Evolutionary conservation across 2,329 filamentous ascomycete genomes (phyloP), one percentile per base, ranked within the genome.

Genomic region (Coniella vitis): DNA sequence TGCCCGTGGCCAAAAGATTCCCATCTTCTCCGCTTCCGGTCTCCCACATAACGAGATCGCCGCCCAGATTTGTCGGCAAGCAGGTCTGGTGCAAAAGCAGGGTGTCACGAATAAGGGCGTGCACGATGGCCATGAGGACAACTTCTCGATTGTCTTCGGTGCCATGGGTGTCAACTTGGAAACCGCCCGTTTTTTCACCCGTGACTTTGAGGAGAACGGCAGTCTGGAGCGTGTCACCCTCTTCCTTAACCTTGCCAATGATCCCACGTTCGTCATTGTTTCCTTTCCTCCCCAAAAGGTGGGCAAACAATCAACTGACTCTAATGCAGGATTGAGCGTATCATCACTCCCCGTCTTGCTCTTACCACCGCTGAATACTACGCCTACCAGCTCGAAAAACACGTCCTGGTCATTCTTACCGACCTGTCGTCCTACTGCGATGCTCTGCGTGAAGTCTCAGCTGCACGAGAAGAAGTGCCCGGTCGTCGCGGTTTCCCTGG

Each of bases 131-230:
- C 93, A 98, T 70, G 90, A 96, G 64, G 93, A 98, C 65, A 98
- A 98, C 76, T 98, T 98, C 79, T 96, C 90, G 53, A 98, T 98
- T 63, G 93, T 98, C 50, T 98, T 98, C 66, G 94, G 89, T 65
- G 93, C 93, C 64, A 98, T 98, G 93, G 93, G 93, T 90, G 93
- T 98, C 61, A 98, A 98, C 76, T 83, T 98, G 84, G 93, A 98
- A 69, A 98, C 93, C 29, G 88, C 87, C 61, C 87, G 93, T 61
- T 98, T 98, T 81, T 98, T 98, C 76, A 97, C 91, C 34, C 82
- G 89, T 58, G 93, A 98, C 64, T 98, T 98, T 64, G 93, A 98
- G 70, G 90, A 98, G 79, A 98, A 98, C 70, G 94, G 94, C 60
- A 95, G 88, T 72, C 83, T 98, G 84, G 93, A 96, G 75, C 88